Evolutionary conservation across 139 green algal species (phyloP).

Genomic region (Chara braunii): DNA sequence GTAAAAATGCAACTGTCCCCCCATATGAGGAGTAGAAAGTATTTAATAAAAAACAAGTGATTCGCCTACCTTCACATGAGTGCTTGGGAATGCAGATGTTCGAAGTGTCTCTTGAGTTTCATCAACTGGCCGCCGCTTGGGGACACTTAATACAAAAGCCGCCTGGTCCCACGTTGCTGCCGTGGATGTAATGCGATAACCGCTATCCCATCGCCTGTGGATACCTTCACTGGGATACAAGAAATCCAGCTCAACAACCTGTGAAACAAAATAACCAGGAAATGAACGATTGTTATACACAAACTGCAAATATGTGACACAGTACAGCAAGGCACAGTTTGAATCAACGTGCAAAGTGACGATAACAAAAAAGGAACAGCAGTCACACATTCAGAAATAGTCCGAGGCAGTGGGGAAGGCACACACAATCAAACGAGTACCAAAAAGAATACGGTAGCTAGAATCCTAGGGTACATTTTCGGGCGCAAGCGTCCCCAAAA

Average conservation of each 20-base stretch:
- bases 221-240: slow-evolving; percentile 96
- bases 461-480: no score
- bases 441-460: no score
- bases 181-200: slow-evolving; percentile 92
- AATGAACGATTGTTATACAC: no score
- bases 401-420: no score
- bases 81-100: slow-evolving; percentile 85
- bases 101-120: slow-evolving; percentile 96
- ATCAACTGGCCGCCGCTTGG: slow-evolving; percentile 73
- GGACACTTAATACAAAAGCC: slow-evolving; percentile 75
- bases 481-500: no score
- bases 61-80: slow-evolving; percentile 77
- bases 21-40: neutral
- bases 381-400: no score
- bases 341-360: no score
- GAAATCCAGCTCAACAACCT: slow-evolving; percentile 98
- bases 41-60: neutral
- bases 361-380: no score
- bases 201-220: slow-evolving; percentile 89
- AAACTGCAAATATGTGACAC: no score
- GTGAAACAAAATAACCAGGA: slow-evolving; percentile 45
- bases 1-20: neutral
- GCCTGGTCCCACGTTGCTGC: slow-evolving; percentile 89
- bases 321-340: no score
- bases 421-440: no score